Evolutionary conservation across 305 asterid genomes (phyloP).

Genomic region (Rubia peregrina): DNA sequence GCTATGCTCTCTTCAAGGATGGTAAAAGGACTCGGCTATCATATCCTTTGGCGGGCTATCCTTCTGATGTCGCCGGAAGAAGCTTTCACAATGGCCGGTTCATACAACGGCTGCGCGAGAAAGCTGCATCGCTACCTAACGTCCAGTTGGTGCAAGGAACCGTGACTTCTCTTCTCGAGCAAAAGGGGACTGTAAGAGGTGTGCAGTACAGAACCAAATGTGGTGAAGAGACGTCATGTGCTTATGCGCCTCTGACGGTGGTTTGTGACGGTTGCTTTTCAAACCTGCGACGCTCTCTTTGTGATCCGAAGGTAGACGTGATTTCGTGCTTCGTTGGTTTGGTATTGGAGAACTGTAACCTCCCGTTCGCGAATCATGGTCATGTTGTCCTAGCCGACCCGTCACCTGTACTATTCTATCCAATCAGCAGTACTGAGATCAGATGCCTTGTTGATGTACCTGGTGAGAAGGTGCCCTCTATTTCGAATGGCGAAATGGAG

Average conservation of each 20-base stretch:
- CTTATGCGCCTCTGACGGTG: background rate
- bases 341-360: background rate
- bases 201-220: background rate
- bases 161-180: background rate
- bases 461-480: background rate
- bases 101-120: background rate
- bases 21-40: constrained; percentile 39
- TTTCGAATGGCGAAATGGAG: background rate
- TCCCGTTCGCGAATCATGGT: background rate
- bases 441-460: background rate
- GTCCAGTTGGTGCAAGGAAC: constrained; percentile 10
- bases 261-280: background rate
- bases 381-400: background rate
- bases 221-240: background rate
- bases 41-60: constrained; percentile 38
- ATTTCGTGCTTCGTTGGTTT: background rate
- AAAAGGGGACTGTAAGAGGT: background rate
- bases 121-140: constrained; percentile 14
- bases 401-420: background rate
- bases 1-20: constrained; percentile 52
- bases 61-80: background rate
- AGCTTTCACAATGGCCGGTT: background rate
- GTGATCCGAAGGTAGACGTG: constrained; percentile 22
- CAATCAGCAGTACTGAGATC: background rate
- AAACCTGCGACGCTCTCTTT: background rate